A percentile compares a stretch with the other conserved stretches of the same genome.
phyloP scores from a whole-genome alignment of 495 filamentous ascomycete genomes.

The Penicillium manginii region DNA sequence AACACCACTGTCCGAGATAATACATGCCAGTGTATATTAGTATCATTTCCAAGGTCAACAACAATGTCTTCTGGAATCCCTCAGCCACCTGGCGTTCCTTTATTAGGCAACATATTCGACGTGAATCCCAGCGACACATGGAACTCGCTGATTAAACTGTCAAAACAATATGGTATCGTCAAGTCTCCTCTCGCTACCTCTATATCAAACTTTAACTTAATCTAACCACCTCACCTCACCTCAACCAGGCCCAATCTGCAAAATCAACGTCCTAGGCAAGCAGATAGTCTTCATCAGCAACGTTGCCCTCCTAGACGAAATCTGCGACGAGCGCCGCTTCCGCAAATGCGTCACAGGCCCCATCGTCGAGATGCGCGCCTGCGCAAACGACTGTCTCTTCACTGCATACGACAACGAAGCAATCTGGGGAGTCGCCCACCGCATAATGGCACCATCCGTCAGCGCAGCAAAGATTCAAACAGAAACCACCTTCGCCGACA shows the following conservation, averaged over 20 bases:
- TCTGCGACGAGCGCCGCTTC: conserved; percentile 75
- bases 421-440: conserved; percentile 64
- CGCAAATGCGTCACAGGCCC: conserved; percentile 62
- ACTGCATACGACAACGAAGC: conserved; percentile 65
- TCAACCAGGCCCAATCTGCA: conserved; percentile 66
- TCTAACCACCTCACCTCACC: conserved; percentile 18
- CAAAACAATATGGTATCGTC: conserved; percentile 63
- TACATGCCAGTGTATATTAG: no score
- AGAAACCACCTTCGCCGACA: conserved; percentile 27
- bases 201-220: background rate
- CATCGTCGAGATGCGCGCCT: conserved; percentile 63
- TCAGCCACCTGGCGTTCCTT: conserved; percentile 64
- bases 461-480: conserved; percentile 15
- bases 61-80: conserved; percentile 58
- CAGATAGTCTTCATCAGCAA: conserved; percentile 57
- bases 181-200: background rate
- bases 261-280: conserved; percentile 60
- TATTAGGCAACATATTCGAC: conserved; percentile 71
- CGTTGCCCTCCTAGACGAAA: conserved; percentile 65
- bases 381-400: conserved; percentile 74
- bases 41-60: background rate
- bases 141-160: conserved; percentile 63
- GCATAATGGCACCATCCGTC: conserved; percentile 31
- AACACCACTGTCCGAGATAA: no score
- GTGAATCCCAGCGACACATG: conserved; percentile 64